Conservation (phyloP, 768 basidiomycete species). For the Mycena vulgaris region DNA sequence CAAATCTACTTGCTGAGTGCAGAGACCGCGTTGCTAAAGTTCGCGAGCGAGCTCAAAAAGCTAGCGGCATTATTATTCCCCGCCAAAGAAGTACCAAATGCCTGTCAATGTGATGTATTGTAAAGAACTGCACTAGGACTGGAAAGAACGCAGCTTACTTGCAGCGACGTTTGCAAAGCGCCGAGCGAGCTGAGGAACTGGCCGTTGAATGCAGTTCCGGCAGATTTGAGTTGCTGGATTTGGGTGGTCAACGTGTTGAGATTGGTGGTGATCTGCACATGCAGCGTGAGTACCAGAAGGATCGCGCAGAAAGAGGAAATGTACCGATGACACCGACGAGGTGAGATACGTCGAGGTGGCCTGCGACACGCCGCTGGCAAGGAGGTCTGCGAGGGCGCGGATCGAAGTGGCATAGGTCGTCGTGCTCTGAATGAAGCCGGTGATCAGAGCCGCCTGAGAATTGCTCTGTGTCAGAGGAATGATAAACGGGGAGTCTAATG, state of each 20-base stretch:
- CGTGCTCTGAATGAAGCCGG: not conserved
- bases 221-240: not conserved
- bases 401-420: not conserved
- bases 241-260: not conserved
- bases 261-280: not conserved
- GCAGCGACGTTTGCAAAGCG: not conserved
- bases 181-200: not conserved
- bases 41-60: not conserved
- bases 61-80: not conserved
- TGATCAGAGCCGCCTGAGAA: not conserved
- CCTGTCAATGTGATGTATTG: not conserved
- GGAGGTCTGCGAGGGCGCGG: not conserved
- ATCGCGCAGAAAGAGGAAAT: not conserved
- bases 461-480: too few species aligned
- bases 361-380: not conserved
- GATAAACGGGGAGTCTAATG: too few species aligned
- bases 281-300: not conserved
- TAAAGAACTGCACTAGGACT: not conserved
- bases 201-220: not conserved
- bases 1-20: not conserved
- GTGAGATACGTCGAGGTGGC: not conserved
- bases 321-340: not conserved
- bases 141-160: not conserved
- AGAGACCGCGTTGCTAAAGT: not conserved
- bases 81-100: not conserved